These are phyloP conservation scores for Talaromyces ruber DNA, from an alignment of 495 filamentous ascomycete genomes.

Conservation along the genomic window DNA sequence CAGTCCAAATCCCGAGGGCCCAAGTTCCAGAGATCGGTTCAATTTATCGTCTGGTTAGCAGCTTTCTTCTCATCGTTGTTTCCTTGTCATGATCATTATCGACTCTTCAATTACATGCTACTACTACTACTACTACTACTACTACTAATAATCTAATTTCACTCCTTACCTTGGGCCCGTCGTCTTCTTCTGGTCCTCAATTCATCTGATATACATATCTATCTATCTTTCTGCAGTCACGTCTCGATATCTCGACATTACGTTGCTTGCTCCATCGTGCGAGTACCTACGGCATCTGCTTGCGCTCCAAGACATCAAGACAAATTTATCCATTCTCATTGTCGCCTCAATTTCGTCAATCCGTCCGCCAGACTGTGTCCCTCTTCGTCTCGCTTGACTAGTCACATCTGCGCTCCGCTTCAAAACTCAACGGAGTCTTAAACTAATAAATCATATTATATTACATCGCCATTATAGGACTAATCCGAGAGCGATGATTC, in stretches of 20 bases:
- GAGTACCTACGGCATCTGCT: background rate
- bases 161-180: background rate
- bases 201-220: background rate
- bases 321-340: background rate
- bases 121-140: background rate
- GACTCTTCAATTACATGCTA: background rate
- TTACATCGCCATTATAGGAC: background rate
- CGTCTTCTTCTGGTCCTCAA: background rate
- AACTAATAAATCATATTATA: background rate
- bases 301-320: background rate
- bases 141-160: background rate
- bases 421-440: background rate
- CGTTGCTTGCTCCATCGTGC: background rate
- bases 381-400: background rate
- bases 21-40: background rate
- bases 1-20: background rate
- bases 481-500: background rate
- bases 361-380: background rate
- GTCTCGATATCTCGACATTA: background rate
- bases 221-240: background rate
- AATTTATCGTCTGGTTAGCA: background rate
- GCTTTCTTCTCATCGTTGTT: background rate
- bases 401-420: background rate
- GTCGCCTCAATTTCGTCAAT: background rate
- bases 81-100: background rate